phyloP scores from a whole-genome alignment of 352 stramenopile genomes.

The Phytophthora boehmeriae region DNA sequence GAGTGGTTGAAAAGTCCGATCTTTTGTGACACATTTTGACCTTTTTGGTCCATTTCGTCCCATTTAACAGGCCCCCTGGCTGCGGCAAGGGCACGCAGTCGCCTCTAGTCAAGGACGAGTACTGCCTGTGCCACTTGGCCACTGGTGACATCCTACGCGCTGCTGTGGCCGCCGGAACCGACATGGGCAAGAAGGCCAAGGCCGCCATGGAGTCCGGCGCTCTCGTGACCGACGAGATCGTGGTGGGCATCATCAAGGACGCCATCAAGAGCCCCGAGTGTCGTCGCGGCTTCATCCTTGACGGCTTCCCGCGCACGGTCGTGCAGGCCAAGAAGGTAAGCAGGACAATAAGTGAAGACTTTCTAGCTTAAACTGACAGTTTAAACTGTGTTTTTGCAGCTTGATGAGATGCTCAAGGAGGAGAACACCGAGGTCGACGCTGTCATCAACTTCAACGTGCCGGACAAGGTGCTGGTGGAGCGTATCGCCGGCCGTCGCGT shows the following conservation, averaged over 20 bases:
- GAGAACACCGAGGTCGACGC: slow-evolving; percentile 88
- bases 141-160: slow-evolving; percentile 99
- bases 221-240: slow-evolving; percentile 98
- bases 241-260: slow-evolving; percentile 99
- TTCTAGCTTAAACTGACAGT: neutral
- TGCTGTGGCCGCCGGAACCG: slow-evolving; percentile 95
- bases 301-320: slow-evolving; percentile 99
- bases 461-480: slow-evolving; percentile 95
- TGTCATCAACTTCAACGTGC: slow-evolving; percentile 96
- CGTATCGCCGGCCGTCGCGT: slow-evolving; percentile 97
- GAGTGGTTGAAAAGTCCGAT: neutral
- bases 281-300: slow-evolving; percentile 98
- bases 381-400: slow-evolving; percentile 40
- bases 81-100: slow-evolving; percentile 99
- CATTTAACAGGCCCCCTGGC: slow-evolving; percentile 81
- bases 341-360: neutral
- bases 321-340: slow-evolving; percentile 95
- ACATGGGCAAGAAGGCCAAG: slow-evolving; percentile 98
- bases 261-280: slow-evolving; percentile 97
- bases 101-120: slow-evolving; percentile 97
- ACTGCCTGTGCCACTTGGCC: slow-evolving; percentile 98
- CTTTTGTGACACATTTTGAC: slow-evolving; percentile 17
- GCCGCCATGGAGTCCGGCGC: slow-evolving; percentile 97
- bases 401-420: slow-evolving; percentile 96
- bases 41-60: neutral